These are phyloP conservation scores for Penicillium mononematosum DNA, from an alignment of 495 filamentous ascomycete genomes.

Conservation along the genomic window DNA sequence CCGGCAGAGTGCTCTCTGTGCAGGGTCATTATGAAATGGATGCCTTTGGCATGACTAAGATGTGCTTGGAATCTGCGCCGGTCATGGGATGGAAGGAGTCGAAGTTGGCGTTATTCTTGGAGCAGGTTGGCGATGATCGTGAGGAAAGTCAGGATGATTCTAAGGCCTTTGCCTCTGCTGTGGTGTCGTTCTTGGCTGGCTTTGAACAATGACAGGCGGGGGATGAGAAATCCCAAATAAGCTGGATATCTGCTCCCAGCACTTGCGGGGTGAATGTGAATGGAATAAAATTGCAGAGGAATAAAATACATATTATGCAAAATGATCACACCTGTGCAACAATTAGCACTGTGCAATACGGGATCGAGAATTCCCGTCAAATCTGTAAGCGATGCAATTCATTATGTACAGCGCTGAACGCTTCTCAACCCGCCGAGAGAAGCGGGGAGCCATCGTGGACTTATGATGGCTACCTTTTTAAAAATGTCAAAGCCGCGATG, in stretches of 20 bases:
- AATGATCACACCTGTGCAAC: neutral
- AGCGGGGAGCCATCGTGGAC: neutral
- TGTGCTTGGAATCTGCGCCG: slow-evolving; percentile 32
- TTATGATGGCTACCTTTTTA: slow-evolving; percentile 19
- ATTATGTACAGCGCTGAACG: neutral
- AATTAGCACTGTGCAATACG: too few species aligned
- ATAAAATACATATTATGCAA: neutral
- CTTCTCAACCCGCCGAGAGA: neutral
- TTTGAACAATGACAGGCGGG: slow-evolving; percentile 20
- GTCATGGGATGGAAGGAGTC: slow-evolving; percentile 31
- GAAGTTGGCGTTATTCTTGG: slow-evolving; percentile 28
- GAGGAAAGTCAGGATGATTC: slow-evolving; percentile 25
- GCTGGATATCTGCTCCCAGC: neutral
- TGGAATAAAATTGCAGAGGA: neutral
- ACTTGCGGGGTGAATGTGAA: neutral
- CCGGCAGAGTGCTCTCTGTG: slow-evolving; percentile 32
- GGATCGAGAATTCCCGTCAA: neutral
- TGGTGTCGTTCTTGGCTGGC: slow-evolving; percentile 27
- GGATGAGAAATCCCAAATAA: neutral
- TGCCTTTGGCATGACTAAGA: slow-evolving; percentile 31
- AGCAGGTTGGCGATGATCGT: slow-evolving; percentile 29
- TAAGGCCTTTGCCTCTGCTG: slow-evolving; percentile 26
- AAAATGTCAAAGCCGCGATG: slow-evolving; percentile 53
- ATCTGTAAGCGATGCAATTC: neutral
- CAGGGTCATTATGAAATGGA: slow-evolving; percentile 45